A percentile compares a stretch with the other conserved stretches of the same genome.
These are phyloP conservation scores for Blattamonas nauphoetae DNA, from an alignment of 78 protist species.

Conservation along the genomic window DNA sequence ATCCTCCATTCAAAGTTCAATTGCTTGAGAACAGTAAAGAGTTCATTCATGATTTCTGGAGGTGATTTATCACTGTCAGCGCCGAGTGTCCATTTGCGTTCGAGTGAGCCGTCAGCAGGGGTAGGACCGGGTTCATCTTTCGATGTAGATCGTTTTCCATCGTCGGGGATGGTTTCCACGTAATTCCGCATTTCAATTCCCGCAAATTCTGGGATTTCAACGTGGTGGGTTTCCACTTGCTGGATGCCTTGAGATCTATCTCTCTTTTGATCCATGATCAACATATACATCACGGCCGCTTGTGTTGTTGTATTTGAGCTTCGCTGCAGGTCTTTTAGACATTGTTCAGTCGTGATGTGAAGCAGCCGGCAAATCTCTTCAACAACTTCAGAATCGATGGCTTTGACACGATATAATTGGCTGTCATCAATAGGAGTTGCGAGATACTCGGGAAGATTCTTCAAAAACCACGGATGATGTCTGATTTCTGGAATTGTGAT, in stretches of 20 bases:
- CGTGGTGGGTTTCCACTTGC: not conserved
- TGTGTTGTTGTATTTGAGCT: not conserved
- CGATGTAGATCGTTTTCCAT: not conserved
- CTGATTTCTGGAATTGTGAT: conserved; percentile 68
- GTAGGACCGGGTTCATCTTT: not conserved
- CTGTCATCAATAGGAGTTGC: not conserved
- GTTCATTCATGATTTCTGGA: not conserved
- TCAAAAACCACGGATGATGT: not conserved
- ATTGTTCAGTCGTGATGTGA: not conserved
- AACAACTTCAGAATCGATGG: not conserved
- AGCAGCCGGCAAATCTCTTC: not conserved
- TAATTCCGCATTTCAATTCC: not conserved
- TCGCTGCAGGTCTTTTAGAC: not conserved
- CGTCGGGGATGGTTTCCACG: not conserved
- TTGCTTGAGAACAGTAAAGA: not conserved
- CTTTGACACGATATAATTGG: not conserved
- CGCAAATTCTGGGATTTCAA: not conserved
- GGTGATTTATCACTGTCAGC: not conserved
- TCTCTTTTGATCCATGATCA: not conserved
- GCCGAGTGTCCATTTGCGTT: not conserved
- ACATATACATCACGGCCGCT: not conserved
- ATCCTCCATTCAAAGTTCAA: not conserved
- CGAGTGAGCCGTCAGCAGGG: not conserved
- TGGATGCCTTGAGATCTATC: not conserved
- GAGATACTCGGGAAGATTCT: not conserved